Conservation (phyloP, 108 stramenopile species). For the Pseudonitzschia delicatissima region DNA sequence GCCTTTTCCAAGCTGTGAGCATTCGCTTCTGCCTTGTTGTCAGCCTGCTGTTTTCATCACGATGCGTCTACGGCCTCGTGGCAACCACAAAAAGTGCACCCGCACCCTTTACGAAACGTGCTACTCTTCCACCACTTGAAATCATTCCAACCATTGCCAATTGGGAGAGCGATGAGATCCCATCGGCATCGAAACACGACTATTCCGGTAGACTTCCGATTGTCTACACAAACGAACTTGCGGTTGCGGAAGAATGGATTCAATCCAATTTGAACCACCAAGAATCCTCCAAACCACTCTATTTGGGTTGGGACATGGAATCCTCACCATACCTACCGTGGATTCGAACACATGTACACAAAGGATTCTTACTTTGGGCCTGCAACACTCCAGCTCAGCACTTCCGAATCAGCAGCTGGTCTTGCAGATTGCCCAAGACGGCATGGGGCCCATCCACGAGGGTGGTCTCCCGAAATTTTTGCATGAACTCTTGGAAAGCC, state of each 20-base stretch:
- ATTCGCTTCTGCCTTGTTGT: no score
- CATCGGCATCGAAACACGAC: neutral
- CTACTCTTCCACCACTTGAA: neutral
- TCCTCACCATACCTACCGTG: slow-evolving; percentile 13
- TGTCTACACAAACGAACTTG: neutral
- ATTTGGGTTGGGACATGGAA: slow-evolving; percentile 17
- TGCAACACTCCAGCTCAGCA: slow-evolving; percentile 2
- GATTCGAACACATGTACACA: neutral
- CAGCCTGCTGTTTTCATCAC: no score
- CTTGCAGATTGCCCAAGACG: slow-evolving; percentile 10
- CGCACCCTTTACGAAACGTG: neutral
- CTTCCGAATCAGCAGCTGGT: neutral
- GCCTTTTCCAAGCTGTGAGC: no score
- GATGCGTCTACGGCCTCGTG: no score
- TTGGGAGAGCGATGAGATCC: neutral
- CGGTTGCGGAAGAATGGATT: neutral
- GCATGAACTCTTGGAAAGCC: slow-evolving; percentile 12
- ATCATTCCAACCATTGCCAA: neutral
- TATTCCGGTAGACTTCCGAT: no score
- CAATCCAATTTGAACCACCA: neutral
- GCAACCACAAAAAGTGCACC: neutral
- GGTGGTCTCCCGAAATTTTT: slow-evolving; percentile 5
- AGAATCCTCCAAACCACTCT: neutral
- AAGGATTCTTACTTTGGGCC: neutral
- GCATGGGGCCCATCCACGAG: slow-evolving; percentile 19